Base-by-base conservation (phyloP, 2,329 filamentous ascomycete species). In the Talaromyces atroroseus region DNA sequence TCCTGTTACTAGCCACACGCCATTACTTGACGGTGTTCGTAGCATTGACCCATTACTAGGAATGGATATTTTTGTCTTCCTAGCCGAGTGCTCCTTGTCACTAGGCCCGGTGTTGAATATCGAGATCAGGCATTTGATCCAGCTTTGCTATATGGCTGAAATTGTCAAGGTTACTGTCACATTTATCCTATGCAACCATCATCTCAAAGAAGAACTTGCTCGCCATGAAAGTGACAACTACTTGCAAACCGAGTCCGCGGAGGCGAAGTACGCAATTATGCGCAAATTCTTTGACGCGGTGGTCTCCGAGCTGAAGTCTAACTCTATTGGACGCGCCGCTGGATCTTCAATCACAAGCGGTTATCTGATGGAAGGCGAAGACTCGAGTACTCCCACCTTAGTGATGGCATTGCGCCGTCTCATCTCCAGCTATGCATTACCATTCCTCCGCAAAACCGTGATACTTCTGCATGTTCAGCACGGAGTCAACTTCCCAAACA, bases 141-240 rank as follows among this genome's bases (percentile, higher is more conserved):
- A 88, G 38, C 77, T 97, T 47, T 96, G 91, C 74, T 96, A 95
- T 68, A 80, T 95, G 55, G 90, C 90, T 2, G 94, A 99, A 72
- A 84, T 99, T 57, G 84, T 95, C 58, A 95, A 95, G 73, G 85
- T 91, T 5, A 80, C 90, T 16, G 68, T 84, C 14, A 78, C 81
- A 7, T 83, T 82, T 65, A 72, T 75, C 38, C 63, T 74, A 21
- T 71, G 71, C 58, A 70, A 74, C 5, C 56, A 69, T 4, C 71
- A 66, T 0, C 59, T 75, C 49, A 70, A 69, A 57, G 67, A 70
- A 50, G 70, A 71, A 53, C 52, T 72, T 32, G 62, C 64, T 5
- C 60, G 63, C 11, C 63, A 70, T 24, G 65, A 64, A 16, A 67
- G 69, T 45, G 65, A 63, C 1, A 59, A 65, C 10, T 64, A 67